phyloP scores from a whole-genome alignment of 2,329 filamentous ascomycete species.

The Alternaria incomplexa region DNA sequence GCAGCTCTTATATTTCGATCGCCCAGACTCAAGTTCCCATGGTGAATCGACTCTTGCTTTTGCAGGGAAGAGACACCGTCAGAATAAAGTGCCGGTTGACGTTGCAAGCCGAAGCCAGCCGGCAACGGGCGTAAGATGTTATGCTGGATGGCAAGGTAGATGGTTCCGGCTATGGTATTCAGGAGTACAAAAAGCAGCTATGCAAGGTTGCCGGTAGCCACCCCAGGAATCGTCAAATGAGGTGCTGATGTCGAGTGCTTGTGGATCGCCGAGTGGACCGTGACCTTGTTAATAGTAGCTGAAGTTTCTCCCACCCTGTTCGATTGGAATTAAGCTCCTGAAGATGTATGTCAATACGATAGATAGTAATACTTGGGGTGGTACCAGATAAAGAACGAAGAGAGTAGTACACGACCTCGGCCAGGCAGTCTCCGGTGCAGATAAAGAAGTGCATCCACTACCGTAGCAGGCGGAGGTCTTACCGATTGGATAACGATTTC shows the following conservation, averaged over 20 bases:
- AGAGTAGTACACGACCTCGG: constrained; percentile 39
- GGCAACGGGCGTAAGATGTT: constrained; percentile 18
- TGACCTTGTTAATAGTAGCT: constrained; percentile 27
- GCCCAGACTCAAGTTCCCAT: constrained; percentile 6
- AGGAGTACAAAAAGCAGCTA: constrained; percentile 18
- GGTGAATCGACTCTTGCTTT: constrained; percentile 1
- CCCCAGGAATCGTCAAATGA: constrained; percentile 27
- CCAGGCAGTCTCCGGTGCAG: constrained; percentile 30
- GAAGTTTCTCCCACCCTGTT: constrained; percentile 21
- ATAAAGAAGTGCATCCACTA: constrained; percentile 27
- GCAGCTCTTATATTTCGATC: background rate
- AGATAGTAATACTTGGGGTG: constrained; percentile 36
- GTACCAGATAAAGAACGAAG: constrained; percentile 36
- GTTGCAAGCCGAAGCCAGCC: constrained; percentile 14
- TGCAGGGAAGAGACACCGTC: constrained; percentile 11
- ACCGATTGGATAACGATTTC: constrained; percentile 28
- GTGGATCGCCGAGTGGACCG: constrained; percentile 33
- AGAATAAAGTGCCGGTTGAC: constrained; percentile 1
- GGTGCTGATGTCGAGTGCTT: constrained; percentile 31
- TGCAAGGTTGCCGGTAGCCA: constrained; percentile 25
- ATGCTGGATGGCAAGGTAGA: constrained; percentile 16
- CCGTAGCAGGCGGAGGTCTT: constrained; percentile 13
- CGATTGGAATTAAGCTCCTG: constrained; percentile 27
- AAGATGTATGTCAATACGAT: constrained; percentile 41
- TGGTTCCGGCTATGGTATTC: constrained; percentile 26